phyloP scores from a whole-genome alignment of 805 yeast species.

The Sporopachydermia lactativora region DNA sequence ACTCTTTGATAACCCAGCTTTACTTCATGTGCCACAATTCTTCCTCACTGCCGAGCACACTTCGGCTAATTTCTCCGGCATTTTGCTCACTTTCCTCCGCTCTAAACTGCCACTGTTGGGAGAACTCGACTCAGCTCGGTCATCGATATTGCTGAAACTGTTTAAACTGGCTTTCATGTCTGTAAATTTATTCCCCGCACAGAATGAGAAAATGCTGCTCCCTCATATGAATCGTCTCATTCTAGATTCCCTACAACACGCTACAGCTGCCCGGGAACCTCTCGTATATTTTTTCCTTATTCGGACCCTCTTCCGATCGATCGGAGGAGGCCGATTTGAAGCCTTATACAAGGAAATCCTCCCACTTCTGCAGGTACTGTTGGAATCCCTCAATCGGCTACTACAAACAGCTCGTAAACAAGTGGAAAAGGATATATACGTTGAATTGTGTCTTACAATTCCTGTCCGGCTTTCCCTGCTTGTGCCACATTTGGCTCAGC shows the following conservation, averaged over 20 bases:
- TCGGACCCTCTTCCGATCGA: constrained; percentile 80
- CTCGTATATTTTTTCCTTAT: constrained; percentile 78
- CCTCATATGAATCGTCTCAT: constrained; percentile 83
- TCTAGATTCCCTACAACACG: constrained; percentile 58
- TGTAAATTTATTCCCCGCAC: constrained; percentile 72
- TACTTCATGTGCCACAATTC: constrained; percentile 85
- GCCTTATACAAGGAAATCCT: constrained; percentile 82
- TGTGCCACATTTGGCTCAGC: constrained; percentile 79
- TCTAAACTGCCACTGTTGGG: constrained; percentile 68
- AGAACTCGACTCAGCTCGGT: constrained; percentile 57
- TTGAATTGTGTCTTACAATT: constrained; percentile 86
- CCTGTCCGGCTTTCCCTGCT: constrained; percentile 89
- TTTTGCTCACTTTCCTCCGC: constrained; percentile 62
- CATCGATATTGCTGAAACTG: constrained; percentile 70
- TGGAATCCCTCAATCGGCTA: constrained; percentile 76
- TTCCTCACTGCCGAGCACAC: constrained; percentile 91
- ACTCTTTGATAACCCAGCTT: constrained; percentile 70
- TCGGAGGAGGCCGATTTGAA: constrained; percentile 96
- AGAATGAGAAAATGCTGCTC: constrained; percentile 75
- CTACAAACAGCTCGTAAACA: constrained; percentile 74
- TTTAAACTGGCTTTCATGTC: constrained; percentile 94
- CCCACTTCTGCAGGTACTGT: constrained; percentile 75
- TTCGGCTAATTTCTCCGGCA: constrained; percentile 81
- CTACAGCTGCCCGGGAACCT: constrained; percentile 85
- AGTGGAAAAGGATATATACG: constrained; percentile 86